These are phyloP conservation scores for Penicillium nucicola DNA, from an alignment of 495 filamentous ascomycete genomes.

Conservation along the genomic window DNA sequence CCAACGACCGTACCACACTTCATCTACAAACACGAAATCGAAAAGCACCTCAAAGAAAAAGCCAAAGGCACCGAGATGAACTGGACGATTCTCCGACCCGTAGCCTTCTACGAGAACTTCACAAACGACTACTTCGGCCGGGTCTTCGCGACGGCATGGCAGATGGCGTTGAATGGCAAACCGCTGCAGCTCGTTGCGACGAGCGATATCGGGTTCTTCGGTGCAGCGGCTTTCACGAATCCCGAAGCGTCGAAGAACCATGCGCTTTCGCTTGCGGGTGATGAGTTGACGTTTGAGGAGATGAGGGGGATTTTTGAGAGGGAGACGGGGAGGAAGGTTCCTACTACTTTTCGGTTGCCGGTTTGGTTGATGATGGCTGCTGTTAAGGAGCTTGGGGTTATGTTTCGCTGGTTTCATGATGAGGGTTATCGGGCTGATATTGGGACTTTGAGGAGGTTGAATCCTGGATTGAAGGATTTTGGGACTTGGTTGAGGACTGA, in stretches of 20 bases:
- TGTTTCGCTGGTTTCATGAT: conserved; percentile 64
- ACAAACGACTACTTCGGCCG: conserved; percentile 55
- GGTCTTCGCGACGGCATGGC: conserved; percentile 54
- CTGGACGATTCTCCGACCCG: conserved; percentile 62
- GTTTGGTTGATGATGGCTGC: conserved; percentile 38
- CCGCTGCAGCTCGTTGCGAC: conserved; percentile 57
- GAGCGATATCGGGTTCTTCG: conserved; percentile 64
- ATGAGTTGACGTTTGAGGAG: conserved; percentile 53
- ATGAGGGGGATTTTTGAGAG: conserved; percentile 47
- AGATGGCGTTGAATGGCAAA: conserved; percentile 42
- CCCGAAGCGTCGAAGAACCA: conserved; percentile 43
- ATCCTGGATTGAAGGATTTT: conserved; percentile 56
- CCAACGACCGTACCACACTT: conserved; percentile 64
- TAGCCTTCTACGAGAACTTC: conserved; percentile 67
- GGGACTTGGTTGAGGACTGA: conserved; percentile 58
- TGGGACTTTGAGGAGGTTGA: conserved; percentile 39
- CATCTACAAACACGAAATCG: conserved; percentile 60
- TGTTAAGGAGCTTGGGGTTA: conserved; percentile 52
- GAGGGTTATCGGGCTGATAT: conserved; percentile 62
- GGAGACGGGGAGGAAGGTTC: conserved; percentile 46
- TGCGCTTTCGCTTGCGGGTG: conserved; percentile 55
- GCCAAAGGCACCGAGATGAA: conserved; percentile 42
- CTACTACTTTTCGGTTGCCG: conserved; percentile 45
- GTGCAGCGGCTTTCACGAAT: conserved; percentile 55
- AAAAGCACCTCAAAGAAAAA: conserved; percentile 53